These are phyloP conservation scores for Mycena maculata DNA, from an alignment of 768 basidiomycete genomes.

Conservation along the genomic window DNA sequence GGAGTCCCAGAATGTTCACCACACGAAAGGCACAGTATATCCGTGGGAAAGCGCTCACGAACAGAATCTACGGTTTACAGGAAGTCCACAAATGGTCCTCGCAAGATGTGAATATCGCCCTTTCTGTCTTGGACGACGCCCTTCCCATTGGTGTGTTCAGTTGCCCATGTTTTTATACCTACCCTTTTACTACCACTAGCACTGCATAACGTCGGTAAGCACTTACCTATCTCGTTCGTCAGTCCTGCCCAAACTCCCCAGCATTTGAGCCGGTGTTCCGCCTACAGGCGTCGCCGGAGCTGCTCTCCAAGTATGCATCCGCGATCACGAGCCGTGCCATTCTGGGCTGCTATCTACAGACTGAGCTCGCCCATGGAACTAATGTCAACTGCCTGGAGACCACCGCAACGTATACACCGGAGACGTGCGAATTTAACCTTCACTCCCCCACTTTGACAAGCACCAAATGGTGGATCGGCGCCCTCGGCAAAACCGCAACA, in stretches of 20 bases:
- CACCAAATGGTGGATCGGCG: constrained; percentile 88
- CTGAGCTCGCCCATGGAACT: constrained; percentile 83
- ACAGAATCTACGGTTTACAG: constrained; percentile 68
- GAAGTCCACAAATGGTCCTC: constrained; percentile 64
- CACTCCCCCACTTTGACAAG: constrained; percentile 81
- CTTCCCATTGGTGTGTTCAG: constrained; percentile 59
- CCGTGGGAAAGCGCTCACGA: constrained; percentile 64
- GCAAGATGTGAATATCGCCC: constrained; percentile 59
- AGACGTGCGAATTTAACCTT: constrained; percentile 76
- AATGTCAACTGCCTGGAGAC: constrained; percentile 79
- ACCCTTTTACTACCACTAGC: neutral
- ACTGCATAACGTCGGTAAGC: constrained; percentile 52
- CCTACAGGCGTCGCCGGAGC: constrained; percentile 67
- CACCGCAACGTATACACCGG: constrained; percentile 77
- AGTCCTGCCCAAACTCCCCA: constrained; percentile 35
- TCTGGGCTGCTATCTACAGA: constrained; percentile 80
- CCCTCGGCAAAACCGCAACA: constrained; percentile 75
- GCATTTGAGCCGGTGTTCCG: constrained; percentile 78
- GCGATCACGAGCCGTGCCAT: constrained; percentile 67
- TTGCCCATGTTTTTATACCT: neutral
- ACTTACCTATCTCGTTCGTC: neutral
- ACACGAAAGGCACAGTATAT: constrained; percentile 68
- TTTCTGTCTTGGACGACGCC: constrained; percentile 61
- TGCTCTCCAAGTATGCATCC: constrained; percentile 63
- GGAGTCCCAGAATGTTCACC: constrained; percentile 63